Evolutionary conservation across 2,329 filamentous ascomycete genomes (phyloP).

Genomic region (Didymella arachidicola): DNA sequence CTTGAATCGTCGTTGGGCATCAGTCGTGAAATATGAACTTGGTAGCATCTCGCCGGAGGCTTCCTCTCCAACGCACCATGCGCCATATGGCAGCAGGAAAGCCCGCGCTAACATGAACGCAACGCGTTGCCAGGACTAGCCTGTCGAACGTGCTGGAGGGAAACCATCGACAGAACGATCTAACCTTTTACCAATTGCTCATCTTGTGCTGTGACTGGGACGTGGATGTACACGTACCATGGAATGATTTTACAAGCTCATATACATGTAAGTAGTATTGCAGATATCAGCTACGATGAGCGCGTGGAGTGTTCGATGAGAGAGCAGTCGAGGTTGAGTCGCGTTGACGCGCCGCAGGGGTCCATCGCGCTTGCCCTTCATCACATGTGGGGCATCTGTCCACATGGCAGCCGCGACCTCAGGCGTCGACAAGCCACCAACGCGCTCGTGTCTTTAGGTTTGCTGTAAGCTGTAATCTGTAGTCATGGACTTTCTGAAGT

Average conservation of each 20-base stretch:
- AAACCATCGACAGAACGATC: conserved; percentile 41
- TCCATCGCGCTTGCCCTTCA: conserved; percentile 7
- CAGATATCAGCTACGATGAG: too few relatives aligned
- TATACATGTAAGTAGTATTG: too few relatives aligned
- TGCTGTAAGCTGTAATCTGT: conserved; percentile 10
- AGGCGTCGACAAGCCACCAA: conserved; percentile 10
- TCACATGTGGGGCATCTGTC: conserved; percentile 31
- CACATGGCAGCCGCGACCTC: conserved; percentile 19
- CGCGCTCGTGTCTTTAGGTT: conserved; percentile 3
- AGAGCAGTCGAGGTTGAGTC: not conserved
- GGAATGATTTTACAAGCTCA: too few relatives aligned
- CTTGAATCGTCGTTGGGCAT: not conserved
- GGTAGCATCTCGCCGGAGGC: conserved; percentile 43
- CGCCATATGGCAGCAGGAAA: too few relatives aligned
- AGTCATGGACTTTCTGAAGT: conserved; percentile 96
- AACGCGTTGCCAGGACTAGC: not conserved
- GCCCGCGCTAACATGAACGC: too few relatives aligned
- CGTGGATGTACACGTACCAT: conserved; percentile 6
- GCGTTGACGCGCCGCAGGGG: conserved; percentile 26
- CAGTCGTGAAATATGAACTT: conserved; percentile 1
- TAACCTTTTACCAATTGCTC: conserved; percentile 48
- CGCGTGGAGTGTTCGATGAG: not conserved
- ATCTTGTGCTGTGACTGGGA: conserved; percentile 25
- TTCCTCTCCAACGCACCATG: conserved; percentile 23
- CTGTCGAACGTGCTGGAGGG: conserved; percentile 11